Base-by-base conservation (phyloP, 495 filamentous ascomycete genomes). In the Penicillium riverlandense region DNA sequence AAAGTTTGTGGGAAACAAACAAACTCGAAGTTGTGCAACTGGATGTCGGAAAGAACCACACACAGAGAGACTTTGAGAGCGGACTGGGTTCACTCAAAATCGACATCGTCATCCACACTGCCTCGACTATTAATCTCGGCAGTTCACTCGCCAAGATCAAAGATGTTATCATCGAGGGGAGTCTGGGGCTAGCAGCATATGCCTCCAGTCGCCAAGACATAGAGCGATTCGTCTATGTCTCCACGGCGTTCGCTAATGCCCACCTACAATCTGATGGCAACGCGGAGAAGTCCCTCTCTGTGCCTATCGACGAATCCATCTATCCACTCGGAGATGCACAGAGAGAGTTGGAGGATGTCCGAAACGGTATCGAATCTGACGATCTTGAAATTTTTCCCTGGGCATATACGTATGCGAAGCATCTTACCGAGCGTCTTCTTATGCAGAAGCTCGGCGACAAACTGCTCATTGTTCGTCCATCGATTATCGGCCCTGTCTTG, bases 321-420 rank as follows among this genome's bases (percentile, higher is more conserved):
- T 50, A 55, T 31, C 40, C 52, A 0, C 37, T 43, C 13, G 3
- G 14, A 2, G 29, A 35, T 4, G 38, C 28, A 29, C 38, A 35
- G 37, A 13, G 34, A 1, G 44, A 48, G 2, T 12, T 45, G 2
- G 29, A 37, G 4, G 12, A 33, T 1, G 6, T 2, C 1, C 31
- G 41, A 7, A 35, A 45, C 9, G 30, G 15, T 15, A 4, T 10
- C 6, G 44, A 36, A 38, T 43, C 35, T 31, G 31, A 31, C 10
- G 0, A 28, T 13, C 12, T 40, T 30, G 27, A 51, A 30, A 36
- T 43, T 4, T 51, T 51, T 37, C 44, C 48, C 16, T 51, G 37
- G 37, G 12, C 44, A 28, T 55, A 51, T 13, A 38, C 48, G 7
- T 55, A 55, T 15, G 52, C 52, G 1, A 55, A 55, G 27, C 48